phyloP scores from a whole-genome alignment of 345 rosid genomes.

The Corchorus olitorius region DNA sequence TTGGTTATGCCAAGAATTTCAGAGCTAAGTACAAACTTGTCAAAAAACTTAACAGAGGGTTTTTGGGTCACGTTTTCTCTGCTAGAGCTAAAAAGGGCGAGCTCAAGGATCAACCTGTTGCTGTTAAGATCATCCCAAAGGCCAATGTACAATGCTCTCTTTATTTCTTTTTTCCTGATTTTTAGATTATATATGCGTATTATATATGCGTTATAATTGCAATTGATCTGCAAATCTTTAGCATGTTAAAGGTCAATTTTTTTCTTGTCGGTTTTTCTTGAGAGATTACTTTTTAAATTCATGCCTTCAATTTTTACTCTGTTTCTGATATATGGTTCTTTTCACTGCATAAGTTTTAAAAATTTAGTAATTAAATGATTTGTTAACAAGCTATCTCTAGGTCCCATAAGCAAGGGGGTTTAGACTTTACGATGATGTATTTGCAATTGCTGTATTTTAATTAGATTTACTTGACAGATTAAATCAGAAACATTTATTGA shows the following conservation, averaged over 20 bases:
- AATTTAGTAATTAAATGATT: too few species aligned
- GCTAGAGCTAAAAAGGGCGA: constrained; percentile 75
- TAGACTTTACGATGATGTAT: background rate
- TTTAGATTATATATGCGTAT: background rate
- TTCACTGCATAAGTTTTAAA: too few species aligned
- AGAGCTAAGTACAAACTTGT: constrained; percentile 83
- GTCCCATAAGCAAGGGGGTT: background rate
- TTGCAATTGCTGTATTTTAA: constrained; percentile 22
- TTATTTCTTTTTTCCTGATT: background rate
- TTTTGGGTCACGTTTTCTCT: constrained; percentile 84
- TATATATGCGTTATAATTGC: background rate
- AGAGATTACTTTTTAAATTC: too few species aligned
- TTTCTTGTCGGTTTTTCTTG: background rate
- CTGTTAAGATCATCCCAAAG: constrained; percentile 85
- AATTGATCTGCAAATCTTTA: background rate
- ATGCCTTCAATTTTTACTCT: too few species aligned
- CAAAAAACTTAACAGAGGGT: constrained; percentile 80
- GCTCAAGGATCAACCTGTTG: constrained; percentile 63
- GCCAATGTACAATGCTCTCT: constrained; percentile 53
- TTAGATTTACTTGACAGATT: constrained; percentile 57
- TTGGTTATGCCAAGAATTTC: constrained; percentile 75
- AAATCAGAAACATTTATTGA: constrained; percentile 85
- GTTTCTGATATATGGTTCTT: too few species aligned
- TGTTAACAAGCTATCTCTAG: too few species aligned
- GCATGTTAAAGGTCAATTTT: background rate